Base-by-base conservation (phyloP, 176 grass and related monocot species). In the Neostapfia colusana region DNA sequence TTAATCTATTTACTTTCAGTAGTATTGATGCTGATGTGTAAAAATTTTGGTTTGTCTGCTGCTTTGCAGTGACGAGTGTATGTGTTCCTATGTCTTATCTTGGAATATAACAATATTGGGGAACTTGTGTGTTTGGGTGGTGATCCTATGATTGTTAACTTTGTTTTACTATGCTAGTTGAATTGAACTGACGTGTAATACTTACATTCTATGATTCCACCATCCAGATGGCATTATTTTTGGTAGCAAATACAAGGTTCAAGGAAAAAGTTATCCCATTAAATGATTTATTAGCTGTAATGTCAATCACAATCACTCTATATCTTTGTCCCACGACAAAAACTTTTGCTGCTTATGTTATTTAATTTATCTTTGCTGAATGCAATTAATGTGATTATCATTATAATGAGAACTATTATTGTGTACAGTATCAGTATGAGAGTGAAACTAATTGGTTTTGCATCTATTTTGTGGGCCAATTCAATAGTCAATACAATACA, bases 21-120 rank as follows among this genome's bases (percentile, higher is more conserved):
- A 7, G 24, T 3, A 36, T 10, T 63, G 43, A 18, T 79, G 25
- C 61, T 66, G 8, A 60, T 74, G 43, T 74, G 25, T 0, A 2
- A 54, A 50, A 79, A 62, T 78, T 82, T 82, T 82, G 71, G 25
- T 60, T 51, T 10, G 39, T 38, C 40, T 73, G 27, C 41, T 62
- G 55, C 51, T 12, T 65, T 17, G 80, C 62, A 16, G 62, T 27
- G 43, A 69, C 44, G 73, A 66, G 7, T 61, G 24, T 50, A 77
- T 70, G 54, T 60, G 35, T n/a, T 70, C 42, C 7, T 4, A 2
- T 43, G 17, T 71, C 6, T 17, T 43, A 64, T 77, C 39, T 54
- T 51, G 31, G 41, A 53, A 12, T 70, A 35, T 62, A 63, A 53
- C 4, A 26, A 11, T 50, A 53, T 7, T 77, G 23, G 23, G 5